Conservation (phyloP, 192 early-diverging fungal genomes). For the Coemansia sp. region DNA sequence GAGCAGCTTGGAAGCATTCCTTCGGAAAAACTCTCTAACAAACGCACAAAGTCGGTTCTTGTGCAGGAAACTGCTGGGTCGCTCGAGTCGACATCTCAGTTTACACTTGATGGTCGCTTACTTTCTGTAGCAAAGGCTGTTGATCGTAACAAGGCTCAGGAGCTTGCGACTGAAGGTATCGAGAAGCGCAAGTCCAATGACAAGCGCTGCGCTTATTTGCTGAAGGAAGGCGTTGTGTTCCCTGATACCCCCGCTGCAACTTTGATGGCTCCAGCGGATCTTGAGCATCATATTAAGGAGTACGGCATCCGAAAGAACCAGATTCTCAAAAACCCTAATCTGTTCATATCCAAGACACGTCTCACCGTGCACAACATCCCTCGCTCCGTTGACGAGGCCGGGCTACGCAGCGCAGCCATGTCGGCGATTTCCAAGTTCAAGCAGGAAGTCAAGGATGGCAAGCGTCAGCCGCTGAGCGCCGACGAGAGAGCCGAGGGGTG, state of each 20-base stretch:
- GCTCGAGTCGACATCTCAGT: slow-evolving; percentile 47
- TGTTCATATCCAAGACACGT: slow-evolving; percentile 86
- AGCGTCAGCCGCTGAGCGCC: slow-evolving; percentile 56
- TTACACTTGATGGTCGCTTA: slow-evolving; percentile 79
- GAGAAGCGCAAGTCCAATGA: slow-evolving; percentile 71
- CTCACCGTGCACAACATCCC: slow-evolving; percentile 88
- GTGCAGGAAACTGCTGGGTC: slow-evolving; percentile 45
- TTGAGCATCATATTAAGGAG: slow-evolving; percentile 76
- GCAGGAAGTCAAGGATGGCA: slow-evolving; percentile 66
- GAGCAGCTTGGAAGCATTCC: slow-evolving; percentile 49
- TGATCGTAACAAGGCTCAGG: slow-evolving; percentile 65
- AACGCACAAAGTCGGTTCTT: slow-evolving; percentile 55
- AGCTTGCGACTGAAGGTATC: slow-evolving; percentile 62
- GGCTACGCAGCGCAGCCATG: slow-evolving; percentile 51
- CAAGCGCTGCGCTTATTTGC: slow-evolving; percentile 82
- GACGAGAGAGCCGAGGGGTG: slow-evolving; percentile 67
- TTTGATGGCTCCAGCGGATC: slow-evolving; percentile 70
- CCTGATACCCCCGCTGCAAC: slow-evolving; percentile 77
- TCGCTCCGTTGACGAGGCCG: slow-evolving; percentile 67
- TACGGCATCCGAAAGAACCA: slow-evolving; percentile 79
- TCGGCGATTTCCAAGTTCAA: slow-evolving; percentile 72
- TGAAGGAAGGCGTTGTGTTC: slow-evolving; percentile 90
- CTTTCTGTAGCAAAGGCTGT: slow-evolving; percentile 81
- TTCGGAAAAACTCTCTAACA: slow-evolving; percentile 25
- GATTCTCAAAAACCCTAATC: slow-evolving; percentile 81